A percentile compares a stretch with the other conserved stretches of the same genome.
phyloP scores from a whole-genome alignment of 1,284 basidiomycete genomes.

The Microbotryum intermedium region DNA sequence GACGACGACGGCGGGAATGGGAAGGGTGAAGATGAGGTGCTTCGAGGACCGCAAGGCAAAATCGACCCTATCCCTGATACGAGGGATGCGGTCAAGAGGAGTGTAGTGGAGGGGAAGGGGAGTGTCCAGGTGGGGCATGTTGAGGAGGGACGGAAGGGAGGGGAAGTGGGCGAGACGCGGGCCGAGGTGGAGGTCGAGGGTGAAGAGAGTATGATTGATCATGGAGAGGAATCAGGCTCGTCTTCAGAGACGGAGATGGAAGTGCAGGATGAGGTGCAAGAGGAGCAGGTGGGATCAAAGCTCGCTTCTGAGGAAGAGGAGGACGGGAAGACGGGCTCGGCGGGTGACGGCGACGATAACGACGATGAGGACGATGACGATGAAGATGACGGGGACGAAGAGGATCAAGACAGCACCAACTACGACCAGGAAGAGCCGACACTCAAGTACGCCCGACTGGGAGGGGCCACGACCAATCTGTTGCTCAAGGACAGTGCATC shows the following conservation, averaged over 20 bases:
- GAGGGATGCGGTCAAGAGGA: too few species aligned
- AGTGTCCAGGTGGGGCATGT: too few species aligned
- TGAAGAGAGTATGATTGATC: too few species aligned
- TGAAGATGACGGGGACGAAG: constrained; percentile 16
- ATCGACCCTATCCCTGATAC: too few species aligned
- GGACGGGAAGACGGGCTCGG: constrained; percentile 43
- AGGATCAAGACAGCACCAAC: constrained; percentile 21
- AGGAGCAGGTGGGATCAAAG: not conserved
- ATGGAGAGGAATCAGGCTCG: too few species aligned
- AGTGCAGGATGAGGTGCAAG: not conserved
- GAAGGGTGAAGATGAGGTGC: too few species aligned
- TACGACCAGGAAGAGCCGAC: constrained; percentile 41
- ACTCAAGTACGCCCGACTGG: constrained; percentile 80
- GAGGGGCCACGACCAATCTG: constrained; percentile 61
- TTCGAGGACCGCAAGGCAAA: too few species aligned
- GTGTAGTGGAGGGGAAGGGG: too few species aligned
- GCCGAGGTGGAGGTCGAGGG: too few species aligned
- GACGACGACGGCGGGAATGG: too few species aligned
- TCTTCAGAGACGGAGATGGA: not conserved
- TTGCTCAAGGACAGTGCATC: constrained; percentile 82
- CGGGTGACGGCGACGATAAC: constrained; percentile 57
- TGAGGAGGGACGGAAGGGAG: too few species aligned
- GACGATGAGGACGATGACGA: constrained; percentile 52
- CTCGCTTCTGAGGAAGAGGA: constrained; percentile 38
- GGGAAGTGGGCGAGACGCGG: too few species aligned